Conservation (phyloP, 768 basidiomycete genomes). For the Rickenella mellea region DNA sequence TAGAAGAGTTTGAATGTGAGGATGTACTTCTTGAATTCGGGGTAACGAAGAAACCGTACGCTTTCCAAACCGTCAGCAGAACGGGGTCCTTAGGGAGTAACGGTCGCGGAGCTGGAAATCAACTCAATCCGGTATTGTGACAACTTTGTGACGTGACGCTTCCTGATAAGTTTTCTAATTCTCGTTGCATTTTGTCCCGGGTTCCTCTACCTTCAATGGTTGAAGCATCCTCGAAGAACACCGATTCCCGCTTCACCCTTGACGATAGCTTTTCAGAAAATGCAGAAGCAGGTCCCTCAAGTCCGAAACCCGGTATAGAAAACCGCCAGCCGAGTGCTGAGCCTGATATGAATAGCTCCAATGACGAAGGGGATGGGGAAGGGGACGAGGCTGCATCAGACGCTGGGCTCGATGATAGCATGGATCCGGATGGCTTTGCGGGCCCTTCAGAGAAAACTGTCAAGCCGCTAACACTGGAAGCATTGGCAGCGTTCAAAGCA, state of each 20-base stretch:
- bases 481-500: slow-evolving; percentile 63
- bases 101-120: too few relatives aligned
- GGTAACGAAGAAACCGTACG: too few relatives aligned
- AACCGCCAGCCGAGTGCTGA: not conserved
- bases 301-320: not conserved
- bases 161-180: too few relatives aligned
- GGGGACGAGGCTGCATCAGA: slow-evolving; percentile 4
- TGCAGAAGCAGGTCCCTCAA: not conserved
- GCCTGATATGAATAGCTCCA: slow-evolving; percentile 4
- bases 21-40: too few relatives aligned
- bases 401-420: slow-evolving; percentile 31
- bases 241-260: not conserved
- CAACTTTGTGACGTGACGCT: too few relatives aligned
- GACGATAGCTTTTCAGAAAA: not conserved
- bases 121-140: too few relatives aligned
- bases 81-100: too few relatives aligned
- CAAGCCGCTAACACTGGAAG: slow-evolving; percentile 68
- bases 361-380: slow-evolving; percentile 11
- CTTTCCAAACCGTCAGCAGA: too few relatives aligned
- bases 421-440: slow-evolving; percentile 50
- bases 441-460: slow-evolving; percentile 49
- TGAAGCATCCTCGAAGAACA: too few relatives aligned
- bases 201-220: too few relatives aligned
- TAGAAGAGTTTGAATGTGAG: too few relatives aligned
- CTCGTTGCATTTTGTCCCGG: too few relatives aligned